Base-by-base conservation (phyloP, 2,329 filamentous ascomycete genomes). In the Colletotrichum camelliae region DNA sequence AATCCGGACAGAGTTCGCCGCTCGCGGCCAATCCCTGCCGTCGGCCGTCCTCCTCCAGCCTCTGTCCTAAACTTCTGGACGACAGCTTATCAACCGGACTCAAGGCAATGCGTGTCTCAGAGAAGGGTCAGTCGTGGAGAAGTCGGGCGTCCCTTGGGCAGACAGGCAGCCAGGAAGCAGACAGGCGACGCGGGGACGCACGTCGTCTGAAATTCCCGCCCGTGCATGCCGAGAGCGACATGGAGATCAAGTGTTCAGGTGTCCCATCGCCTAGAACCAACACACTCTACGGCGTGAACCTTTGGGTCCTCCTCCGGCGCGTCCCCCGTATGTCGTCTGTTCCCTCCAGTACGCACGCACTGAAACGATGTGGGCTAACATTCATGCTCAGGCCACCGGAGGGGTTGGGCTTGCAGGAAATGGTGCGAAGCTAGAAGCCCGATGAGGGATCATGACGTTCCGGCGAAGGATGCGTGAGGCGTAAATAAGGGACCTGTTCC, bases 31-130 rank as follows among this genome's bases (percentile, higher is more conserved):
- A 74, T 61, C 64, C 52, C 58, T n/a, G 57, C 35, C 15, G 21
- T 13, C 21, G 29, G 58, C 70, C 64, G 15, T 65, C 65, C 73
- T 33, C 55, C 74, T 15, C 31, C 70, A 52, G 48, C 21, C 7
- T 58, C 43, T 29, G 21, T 64, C 39, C 58, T 69, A 55, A 69
- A 69, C 64, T 66, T 74, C 74, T 67, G 65, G 64, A 76, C 43
- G 70, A 76, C 74, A 74, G 70, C 70, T 37, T 29, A 52, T 68
- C 43, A 73, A 69, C 73, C 70, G 57, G 70, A 73, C 29, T 61
- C 70, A 64, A 75, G 27, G 73, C 74, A 74, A 60, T 65, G 57
- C 58, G 58, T 24, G 74, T 76, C 74, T 76, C 74, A 76, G 74
- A 15, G 43, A 21, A 52, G 64, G 35, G n/a, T 9, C 16, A 60